Conservation (phyloP, 306 rosid genomes). For the Malus sieversii region DNA sequence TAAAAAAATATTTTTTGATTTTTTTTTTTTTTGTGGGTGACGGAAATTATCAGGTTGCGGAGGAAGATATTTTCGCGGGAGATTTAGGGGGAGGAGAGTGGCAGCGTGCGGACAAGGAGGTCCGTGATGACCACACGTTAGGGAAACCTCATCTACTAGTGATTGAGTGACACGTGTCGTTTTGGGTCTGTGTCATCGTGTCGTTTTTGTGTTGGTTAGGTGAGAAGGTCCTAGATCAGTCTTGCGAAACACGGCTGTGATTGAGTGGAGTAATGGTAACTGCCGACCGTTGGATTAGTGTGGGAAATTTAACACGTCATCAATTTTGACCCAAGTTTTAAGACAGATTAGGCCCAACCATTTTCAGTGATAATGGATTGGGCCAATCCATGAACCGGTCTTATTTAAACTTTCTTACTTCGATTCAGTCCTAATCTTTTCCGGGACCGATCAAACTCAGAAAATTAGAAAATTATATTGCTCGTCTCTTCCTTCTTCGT, state of each 20-base stretch:
- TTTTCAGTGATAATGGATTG: background rate
- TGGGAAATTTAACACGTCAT: background rate
- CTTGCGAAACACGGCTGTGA: background rate
- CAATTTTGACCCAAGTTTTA: background rate
- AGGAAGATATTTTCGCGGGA: slow-evolving; percentile 12
- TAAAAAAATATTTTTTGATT: background rate
- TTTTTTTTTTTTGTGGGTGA: background rate
- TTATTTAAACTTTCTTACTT: background rate
- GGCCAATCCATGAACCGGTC: background rate
- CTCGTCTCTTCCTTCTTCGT: too few species aligned
- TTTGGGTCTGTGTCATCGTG: slow-evolving; percentile 7
- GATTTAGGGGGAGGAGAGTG: slow-evolving; percentile 16
- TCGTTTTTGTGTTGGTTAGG: too few species aligned
- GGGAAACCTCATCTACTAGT: slow-evolving; percentile 46
- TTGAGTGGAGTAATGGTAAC: background rate
- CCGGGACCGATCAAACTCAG: background rate
- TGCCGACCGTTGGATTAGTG: background rate
- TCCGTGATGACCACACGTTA: slow-evolving; percentile 91
- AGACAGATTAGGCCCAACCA: too few species aligned
- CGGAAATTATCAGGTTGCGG: slow-evolving; percentile 20
- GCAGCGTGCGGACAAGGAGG: slow-evolving; percentile 19
- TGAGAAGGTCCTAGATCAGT: background rate
- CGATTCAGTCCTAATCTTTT: background rate
- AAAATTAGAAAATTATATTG: background rate
- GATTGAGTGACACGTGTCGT: slow-evolving; percentile 46